Base-by-base conservation (phyloP, 495 filamentous ascomycete species). In the Trichodelitschia bisporula region DNA sequence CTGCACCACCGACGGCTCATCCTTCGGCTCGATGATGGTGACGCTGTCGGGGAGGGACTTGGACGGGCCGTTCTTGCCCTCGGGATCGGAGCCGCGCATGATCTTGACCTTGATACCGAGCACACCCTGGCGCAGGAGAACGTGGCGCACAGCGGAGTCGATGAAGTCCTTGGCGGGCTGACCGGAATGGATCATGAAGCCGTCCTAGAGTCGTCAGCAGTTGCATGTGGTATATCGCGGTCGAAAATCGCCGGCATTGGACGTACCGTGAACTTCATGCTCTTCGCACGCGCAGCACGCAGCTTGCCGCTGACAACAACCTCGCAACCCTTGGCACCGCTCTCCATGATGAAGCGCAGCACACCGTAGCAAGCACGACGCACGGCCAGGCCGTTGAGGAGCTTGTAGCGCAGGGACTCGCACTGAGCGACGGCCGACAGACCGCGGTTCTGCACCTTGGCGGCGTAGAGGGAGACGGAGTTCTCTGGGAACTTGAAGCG, bases 151-250 rank as follows among this genome's bases (percentile, higher is more conserved):
- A 38, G 86, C 89, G 49, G 60, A 68, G 66, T 97, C 86, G 58
- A 97, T 97, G 66, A 97, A 97, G 61, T 97, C 86, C 61, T 86
- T 83, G 46, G 86, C 89, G 44, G 86, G 86, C 53, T 95, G 86
- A 62, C 86, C 86, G 51, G 86, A 95, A 77, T 97, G 86, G 66
- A 97, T 97, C 86, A 97, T 97, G 79, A 97, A 97, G 49, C 86
- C 86, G 55, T 97, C 86, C 71, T 77, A 41, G n/a, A 24, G n/a
- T 6, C 6, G n/a, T 6, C 6, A 24, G 21, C 6, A 24, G n/a
- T 9, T 33, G 16, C 6, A 11, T 3, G 4, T 16, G 18, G n/a
- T 24, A n/a, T n/a, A 24, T 24, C 21, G 21, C n/a, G 6, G 21
- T 24, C 6, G n/a, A 24, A 24, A 24, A 6, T 6, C 3, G 31